Conservation (phyloP, 2,329 filamentous ascomycete species). For the Apiospora pterosperma region DNA sequence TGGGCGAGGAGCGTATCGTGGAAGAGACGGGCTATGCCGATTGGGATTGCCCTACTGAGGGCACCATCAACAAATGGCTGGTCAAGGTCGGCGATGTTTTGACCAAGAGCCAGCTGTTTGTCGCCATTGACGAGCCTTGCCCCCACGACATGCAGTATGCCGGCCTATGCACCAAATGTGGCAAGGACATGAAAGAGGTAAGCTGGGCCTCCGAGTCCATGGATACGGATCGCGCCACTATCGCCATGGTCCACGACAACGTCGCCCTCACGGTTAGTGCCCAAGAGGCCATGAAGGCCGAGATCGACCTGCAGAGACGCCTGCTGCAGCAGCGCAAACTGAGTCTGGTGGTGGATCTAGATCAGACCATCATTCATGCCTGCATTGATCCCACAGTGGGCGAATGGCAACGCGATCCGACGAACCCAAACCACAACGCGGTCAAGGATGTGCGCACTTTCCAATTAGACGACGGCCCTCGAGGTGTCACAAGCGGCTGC, state of each 20-base stretch:
- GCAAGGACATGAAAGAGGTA: constrained; percentile 91
- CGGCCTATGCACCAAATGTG: constrained; percentile 87
- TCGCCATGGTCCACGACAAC: constrained; percentile 94
- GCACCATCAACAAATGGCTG: constrained; percentile 73
- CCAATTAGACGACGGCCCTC: constrained; percentile 82
- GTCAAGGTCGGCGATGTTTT: constrained; percentile 66
- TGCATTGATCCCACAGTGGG: constrained; percentile 95
- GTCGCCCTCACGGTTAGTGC: constrained; percentile 81
- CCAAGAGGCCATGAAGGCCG: constrained; percentile 74
- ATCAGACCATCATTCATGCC: constrained; percentile 98
- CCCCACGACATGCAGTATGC: constrained; percentile 88
- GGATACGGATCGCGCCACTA: constrained; percentile 81
- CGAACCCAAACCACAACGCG: constrained; percentile 86
- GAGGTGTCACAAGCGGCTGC: constrained; percentile 65
- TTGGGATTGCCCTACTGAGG: constrained; percentile 83
- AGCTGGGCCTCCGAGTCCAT: constrained; percentile 78
- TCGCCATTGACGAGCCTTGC: constrained; percentile 87
- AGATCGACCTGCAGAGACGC: constrained; percentile 82
- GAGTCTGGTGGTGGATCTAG: constrained; percentile 91
- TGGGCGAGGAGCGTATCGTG: constrained; percentile 59
- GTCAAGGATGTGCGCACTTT: constrained; percentile 87
- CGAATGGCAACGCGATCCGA: constrained; percentile 87
- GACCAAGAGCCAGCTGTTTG: constrained; percentile 52
- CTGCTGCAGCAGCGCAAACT: constrained; percentile 79
- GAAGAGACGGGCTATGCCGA: constrained; percentile 68